Base-by-base conservation (phyloP, 2,329 filamentous ascomycete species). In the Penicillium polonicum region DNA sequence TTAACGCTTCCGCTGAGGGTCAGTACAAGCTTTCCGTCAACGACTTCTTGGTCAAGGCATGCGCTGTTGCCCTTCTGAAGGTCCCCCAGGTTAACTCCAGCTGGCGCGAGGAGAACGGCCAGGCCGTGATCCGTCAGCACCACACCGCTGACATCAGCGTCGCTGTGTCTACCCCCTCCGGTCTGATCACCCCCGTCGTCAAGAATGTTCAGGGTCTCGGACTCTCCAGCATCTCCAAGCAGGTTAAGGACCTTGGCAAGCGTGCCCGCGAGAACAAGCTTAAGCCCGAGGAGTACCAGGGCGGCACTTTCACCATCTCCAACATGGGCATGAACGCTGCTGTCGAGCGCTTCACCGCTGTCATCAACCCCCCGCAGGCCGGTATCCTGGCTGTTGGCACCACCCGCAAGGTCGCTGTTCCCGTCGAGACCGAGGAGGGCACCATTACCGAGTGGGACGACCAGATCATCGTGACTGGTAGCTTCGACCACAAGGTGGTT, bases 311-410 rank as follows among this genome's bases (percentile, higher is more conserved):
- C 81, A 97, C 93, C 78, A 97, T 99, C 80, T 96, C 91, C 81
- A 99, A 99, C 87, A 96, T 99, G 94, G 94, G 94, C 79, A 99
- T 99, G 94, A 99, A 99, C 85, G 74, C 88, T 48, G 93, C 94
- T 50, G 88, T 99, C 63, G 92, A 97, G 80, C 87, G 92, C 76
- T 99, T 99, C 82, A 97, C 94, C 52, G 94, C 94, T 67, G 90
- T 99, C 73, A 96, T 99, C 85, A 99, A 99, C 86, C 94, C 95
- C 66, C 94, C 94, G 53, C 95, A 99, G 82, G 90, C 94, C 54
- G 89, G 87, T 73, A 99, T 99, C 76, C 84, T 99, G 63, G 93
- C 94, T 55, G 90, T 99, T 59, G 94, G 95, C 71, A 95, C 92
- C 66, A 92, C 91, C 69, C 90, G 90, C 81, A 97, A 97, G 88